Evolutionary conservation across 2,329 filamentous ascomycete genomes (phyloP).

Genomic region (Capronia americana): DNA sequence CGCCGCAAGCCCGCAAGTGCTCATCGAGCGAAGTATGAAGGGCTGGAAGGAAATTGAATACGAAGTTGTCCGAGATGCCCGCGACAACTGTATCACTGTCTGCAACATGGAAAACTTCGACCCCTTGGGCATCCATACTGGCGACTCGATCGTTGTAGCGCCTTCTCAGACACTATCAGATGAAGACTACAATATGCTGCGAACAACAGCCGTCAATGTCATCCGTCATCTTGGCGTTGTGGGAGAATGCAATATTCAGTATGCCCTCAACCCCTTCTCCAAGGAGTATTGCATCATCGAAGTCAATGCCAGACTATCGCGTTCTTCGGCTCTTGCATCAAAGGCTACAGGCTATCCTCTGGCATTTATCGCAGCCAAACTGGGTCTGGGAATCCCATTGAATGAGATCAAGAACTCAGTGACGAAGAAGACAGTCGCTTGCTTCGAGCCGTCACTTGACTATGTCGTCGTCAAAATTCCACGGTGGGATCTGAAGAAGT

Average conservation of each 20-base stretch:
- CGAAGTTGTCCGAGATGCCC: constrained; percentile 92
- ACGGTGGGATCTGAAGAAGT: constrained; percentile 98
- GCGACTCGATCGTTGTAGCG: constrained; percentile 96
- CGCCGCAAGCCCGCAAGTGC: constrained; percentile 90
- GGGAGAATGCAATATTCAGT: constrained; percentile 99
- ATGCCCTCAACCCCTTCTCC: constrained; percentile 93
- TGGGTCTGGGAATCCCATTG: constrained; percentile 90
- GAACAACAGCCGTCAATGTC: constrained; percentile 95
- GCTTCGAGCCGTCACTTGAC: constrained; percentile 97
- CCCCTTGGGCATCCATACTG: constrained; percentile 95
- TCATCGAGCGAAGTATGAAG: constrained; percentile 99
- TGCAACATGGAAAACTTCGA: constrained; percentile 99
- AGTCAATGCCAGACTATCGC: constrained; percentile 93
- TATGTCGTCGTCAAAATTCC: constrained; percentile 99
- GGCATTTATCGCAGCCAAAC: constrained; percentile 95
- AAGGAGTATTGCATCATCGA: constrained; percentile 99
- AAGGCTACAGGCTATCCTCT: constrained; percentile 97
- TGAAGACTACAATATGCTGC: constrained; percentile 98
- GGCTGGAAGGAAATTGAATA: constrained; percentile 99
- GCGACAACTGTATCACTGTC: constrained; percentile 98
- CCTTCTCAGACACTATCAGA: constrained; percentile 96
- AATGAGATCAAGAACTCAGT: constrained; percentile 97
- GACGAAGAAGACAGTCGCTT: constrained; percentile 93
- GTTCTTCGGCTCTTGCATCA: constrained; percentile 92
- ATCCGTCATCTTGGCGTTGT: constrained; percentile 97